Conservation (phyloP, 768 basidiomycete species). For the Russula compacta region DNA sequence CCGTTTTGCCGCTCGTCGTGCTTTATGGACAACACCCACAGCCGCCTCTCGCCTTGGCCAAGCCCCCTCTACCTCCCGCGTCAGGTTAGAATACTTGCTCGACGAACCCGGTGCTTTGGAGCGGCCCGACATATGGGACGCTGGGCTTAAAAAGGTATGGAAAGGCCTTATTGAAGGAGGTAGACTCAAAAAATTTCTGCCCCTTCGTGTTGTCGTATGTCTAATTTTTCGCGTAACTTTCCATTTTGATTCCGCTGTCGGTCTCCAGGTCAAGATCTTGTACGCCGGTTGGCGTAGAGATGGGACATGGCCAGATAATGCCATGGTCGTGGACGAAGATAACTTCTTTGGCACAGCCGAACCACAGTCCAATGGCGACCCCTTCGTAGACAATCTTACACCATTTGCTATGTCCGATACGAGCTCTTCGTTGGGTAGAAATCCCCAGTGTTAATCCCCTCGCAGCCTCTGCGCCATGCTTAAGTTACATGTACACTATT, state of each 20-base stretch:
- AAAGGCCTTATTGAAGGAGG: slow-evolving; percentile 50
- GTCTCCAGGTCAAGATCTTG: slow-evolving; percentile 56
- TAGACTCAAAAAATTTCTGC: slow-evolving; percentile 49
- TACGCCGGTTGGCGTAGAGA: slow-evolving; percentile 71
- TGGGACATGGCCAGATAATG: slow-evolving; percentile 63
- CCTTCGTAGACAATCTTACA: too few species aligned
- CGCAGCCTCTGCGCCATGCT: not conserved
- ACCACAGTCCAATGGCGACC: not conserved
- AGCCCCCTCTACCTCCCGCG: slow-evolving; percentile 20
- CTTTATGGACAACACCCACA: slow-evolving; percentile 42
- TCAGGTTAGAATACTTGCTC: slow-evolving; percentile 42
- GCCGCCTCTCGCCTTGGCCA: slow-evolving; percentile 19
- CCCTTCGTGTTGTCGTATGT: slow-evolving; percentile 56
- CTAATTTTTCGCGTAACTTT: slow-evolving; percentile 4
- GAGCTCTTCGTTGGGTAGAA: not conserved
- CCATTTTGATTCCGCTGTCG: slow-evolving; percentile 18
- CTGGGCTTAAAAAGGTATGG: slow-evolving; percentile 55
- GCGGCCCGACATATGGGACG: slow-evolving; percentile 46
- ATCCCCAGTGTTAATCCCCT: not conserved
- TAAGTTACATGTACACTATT: not conserved
- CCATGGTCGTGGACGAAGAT: slow-evolving; percentile 21
- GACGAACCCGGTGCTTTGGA: slow-evolving; percentile 37
- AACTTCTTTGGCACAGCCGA: slow-evolving; percentile 14
- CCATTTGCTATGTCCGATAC: not conserved
- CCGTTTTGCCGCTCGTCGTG: slow-evolving; percentile 53